These are phyloP conservation scores for Trichosporon asahii DNA, from an alignment of 1,284 basidiomycete genomes.

Conservation along the genomic window DNA sequence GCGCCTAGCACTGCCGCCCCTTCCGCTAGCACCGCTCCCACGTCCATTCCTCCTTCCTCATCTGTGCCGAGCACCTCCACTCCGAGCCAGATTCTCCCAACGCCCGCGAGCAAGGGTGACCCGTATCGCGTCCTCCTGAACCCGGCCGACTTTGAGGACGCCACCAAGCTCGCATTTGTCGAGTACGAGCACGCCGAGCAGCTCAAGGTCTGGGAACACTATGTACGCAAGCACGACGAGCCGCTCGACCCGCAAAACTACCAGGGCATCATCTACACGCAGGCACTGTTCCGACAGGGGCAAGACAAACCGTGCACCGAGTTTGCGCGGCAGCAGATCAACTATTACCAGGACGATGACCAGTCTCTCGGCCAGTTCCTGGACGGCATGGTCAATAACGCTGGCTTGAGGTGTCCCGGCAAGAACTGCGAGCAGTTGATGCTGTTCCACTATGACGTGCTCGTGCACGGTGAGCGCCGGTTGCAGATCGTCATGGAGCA, in stretches of 20 bases:
- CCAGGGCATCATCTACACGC: conserved; percentile 66
- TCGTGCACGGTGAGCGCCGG: conserved; percentile 81
- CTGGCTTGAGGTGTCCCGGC: conserved; percentile 68
- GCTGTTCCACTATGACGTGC: conserved; percentile 80
- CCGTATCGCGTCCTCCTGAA: conserved; percentile 43
- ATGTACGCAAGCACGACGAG: conserved; percentile 72
- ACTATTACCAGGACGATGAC: conserved; percentile 91
- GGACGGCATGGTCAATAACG: conserved; percentile 66
- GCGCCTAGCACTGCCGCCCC: not conserved
- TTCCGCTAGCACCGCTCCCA: not conserved
- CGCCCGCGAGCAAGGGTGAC: conserved; percentile 27
- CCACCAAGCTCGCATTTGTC: conserved; percentile 66
- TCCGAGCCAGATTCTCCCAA: conserved; percentile 13
- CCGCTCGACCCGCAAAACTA: conserved; percentile 89
- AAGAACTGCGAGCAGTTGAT: conserved; percentile 79
- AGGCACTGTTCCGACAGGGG: conserved; percentile 47
- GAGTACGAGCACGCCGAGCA: conserved; percentile 79
- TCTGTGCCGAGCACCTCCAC: conserved; percentile 10
- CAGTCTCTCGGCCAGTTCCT: conserved; percentile 89
- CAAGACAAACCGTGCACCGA: conserved; percentile 54
- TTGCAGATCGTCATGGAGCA: conserved; percentile 81
- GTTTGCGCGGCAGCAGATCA: conserved; percentile 63
- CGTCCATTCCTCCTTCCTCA: not conserved
- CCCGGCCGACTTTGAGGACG: conserved; percentile 60
- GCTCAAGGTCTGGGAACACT: conserved; percentile 87